Evolutionary conservation across 768 basidiomycete genomes (phyloP).

Genomic region (Lactarius sp.): DNA sequence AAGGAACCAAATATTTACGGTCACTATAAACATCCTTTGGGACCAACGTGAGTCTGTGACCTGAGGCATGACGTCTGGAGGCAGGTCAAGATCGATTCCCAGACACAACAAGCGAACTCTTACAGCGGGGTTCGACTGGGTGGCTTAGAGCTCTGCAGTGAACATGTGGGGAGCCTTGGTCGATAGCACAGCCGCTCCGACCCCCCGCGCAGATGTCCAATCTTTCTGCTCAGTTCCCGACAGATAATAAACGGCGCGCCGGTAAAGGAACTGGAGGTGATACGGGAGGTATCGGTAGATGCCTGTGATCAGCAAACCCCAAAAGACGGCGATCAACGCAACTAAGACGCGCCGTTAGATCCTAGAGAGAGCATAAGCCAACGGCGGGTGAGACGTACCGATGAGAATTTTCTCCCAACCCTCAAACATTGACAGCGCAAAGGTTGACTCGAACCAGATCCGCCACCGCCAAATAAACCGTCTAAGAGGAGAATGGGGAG

Average conservation of each 20-base stretch:
- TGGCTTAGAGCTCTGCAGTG: conserved; percentile 11
- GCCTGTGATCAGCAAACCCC: conserved; percentile 46
- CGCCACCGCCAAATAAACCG: conserved; percentile 47
- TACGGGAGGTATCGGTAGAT: conserved; percentile 54
- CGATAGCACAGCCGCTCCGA: conserved; percentile 6
- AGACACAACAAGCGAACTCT: background rate
- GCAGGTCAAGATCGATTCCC: background rate
- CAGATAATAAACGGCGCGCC: conserved; percentile 57
- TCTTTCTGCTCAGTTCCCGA: conserved; percentile 43
- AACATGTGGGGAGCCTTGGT: background rate
- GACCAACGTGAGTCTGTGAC: background rate
- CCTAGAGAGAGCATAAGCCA: conserved; percentile 11
- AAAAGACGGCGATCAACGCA: conserved; percentile 34
- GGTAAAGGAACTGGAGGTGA: conserved; percentile 48
- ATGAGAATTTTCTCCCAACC: conserved; percentile 64
- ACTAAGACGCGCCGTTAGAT: background rate
- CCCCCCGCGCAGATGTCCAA: conserved; percentile 5
- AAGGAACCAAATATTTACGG: background rate
- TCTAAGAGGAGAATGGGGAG: conserved; percentile 27
- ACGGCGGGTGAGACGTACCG: conserved; percentile 37
- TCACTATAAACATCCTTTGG: background rate
- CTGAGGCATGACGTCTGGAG: background rate
- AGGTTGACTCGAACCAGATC: conserved; percentile 54
- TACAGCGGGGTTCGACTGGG: background rate
- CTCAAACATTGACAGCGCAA: conserved; percentile 56